Percentiles rank a stretch among this genome's conserved stretches.
These are phyloP conservation scores for Tricholoma bakamatsutake DNA, from an alignment of 768 basidiomycete species.

Conservation along the genomic window DNA sequence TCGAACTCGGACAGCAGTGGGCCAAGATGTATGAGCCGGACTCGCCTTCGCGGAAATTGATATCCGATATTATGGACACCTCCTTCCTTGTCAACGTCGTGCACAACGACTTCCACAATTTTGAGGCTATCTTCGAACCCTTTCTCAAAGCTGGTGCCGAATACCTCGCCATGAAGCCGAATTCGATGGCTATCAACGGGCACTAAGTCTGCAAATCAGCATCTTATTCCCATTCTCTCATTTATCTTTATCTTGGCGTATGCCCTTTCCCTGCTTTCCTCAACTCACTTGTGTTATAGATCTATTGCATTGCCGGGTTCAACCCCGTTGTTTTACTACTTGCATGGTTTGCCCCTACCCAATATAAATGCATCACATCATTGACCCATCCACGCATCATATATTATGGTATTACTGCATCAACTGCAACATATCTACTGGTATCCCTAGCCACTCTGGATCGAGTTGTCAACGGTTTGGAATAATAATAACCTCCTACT, in stretches of 20 bases:
- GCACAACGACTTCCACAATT: constrained; percentile 89
- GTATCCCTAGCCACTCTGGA: constrained; percentile 7
- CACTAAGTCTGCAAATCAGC: constrained; percentile 21
- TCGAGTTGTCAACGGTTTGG: constrained; percentile 17
- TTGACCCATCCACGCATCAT: constrained; percentile 10
- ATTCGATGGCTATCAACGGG: constrained; percentile 34
- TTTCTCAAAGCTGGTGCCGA: constrained; percentile 76
- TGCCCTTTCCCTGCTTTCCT: constrained; percentile 26
- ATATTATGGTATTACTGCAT: constrained; percentile 35
- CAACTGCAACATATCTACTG: constrained; percentile 47
- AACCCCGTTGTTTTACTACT: constrained; percentile 63
- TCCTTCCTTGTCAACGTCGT: constrained; percentile 92
- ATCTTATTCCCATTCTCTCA: constrained; percentile 12
- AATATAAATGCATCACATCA: constrained; percentile 13
- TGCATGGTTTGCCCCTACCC: constrained; percentile 16
- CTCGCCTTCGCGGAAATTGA: constrained; percentile 69
- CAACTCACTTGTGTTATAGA: constrained; percentile 18
- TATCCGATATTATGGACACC: constrained; percentile 73
- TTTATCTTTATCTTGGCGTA: constrained; percentile 17
- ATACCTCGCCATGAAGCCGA: constrained; percentile 35
- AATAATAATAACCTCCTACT: constrained; percentile 13
- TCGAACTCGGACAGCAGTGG: constrained; percentile 89
- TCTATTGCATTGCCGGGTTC: constrained; percentile 55
- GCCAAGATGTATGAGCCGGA: constrained; percentile 77
- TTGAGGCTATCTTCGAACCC: constrained; percentile 79